These are phyloP conservation scores for Fusarium sp. DNA, from an alignment of 2,329 filamentous ascomycete species.

Conservation along the genomic window DNA sequence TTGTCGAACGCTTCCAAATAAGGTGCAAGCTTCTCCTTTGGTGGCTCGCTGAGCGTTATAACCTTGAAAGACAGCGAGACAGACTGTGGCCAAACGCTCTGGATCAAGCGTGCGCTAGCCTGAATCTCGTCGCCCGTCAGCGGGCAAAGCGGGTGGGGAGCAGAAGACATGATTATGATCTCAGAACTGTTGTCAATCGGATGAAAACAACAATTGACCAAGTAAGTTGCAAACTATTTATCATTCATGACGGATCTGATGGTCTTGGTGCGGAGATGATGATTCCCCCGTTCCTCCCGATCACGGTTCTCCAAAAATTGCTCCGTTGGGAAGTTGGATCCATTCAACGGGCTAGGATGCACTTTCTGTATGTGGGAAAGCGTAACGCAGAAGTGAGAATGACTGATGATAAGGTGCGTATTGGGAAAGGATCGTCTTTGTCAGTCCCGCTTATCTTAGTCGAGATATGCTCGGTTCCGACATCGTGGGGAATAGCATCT, in stretches of 20 bases:
- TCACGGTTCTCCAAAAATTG: constrained; percentile 18
- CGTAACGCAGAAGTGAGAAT: not conserved
- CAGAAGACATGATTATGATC: not conserved
- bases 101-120: constrained; percentile 17
- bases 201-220: not conserved
- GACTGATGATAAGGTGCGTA: not conserved
- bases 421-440: constrained; percentile 37
- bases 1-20: constrained; percentile 17
- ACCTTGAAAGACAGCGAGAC: constrained; percentile 30
- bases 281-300: not conserved
- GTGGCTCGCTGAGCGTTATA: constrained; percentile 30
- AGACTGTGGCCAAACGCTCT: constrained; percentile 19
- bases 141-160: constrained; percentile 23
- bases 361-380: not conserved
- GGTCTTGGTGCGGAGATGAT: not conserved
- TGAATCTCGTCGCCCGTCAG: constrained; percentile 27
- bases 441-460: not conserved
- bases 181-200: not conserved
- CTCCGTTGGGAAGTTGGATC: not conserved
- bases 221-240: constrained; percentile 5
- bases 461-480: not conserved
- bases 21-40: constrained; percentile 22
- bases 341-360: not conserved
- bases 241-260: not conserved
- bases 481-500: not conserved